Conservation (phyloP, 1,139 yeast species). For the Debaryomycetaceae sp. region DNA sequence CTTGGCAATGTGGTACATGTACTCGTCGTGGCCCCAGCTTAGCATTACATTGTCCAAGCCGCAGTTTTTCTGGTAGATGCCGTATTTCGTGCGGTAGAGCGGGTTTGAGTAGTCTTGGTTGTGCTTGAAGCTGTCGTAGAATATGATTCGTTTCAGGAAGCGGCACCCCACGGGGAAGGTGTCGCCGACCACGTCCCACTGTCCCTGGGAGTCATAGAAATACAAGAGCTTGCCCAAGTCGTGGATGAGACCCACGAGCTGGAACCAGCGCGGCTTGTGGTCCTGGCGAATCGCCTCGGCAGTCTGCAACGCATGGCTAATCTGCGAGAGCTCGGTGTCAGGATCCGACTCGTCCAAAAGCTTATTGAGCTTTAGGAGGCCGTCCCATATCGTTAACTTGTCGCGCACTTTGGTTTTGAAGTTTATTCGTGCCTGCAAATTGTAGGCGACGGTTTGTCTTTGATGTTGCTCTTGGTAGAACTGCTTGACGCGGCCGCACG, state of each 20-base stretch:
- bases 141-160: slow-evolving; percentile 49
- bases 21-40: slow-evolving; percentile 76
- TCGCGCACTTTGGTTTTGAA: slow-evolving; percentile 59
- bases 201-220: slow-evolving; percentile 62
- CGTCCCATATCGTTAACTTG: slow-evolving; percentile 64
- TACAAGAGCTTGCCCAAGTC: slow-evolving; percentile 61
- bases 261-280: slow-evolving; percentile 67
- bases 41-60: slow-evolving; percentile 64
- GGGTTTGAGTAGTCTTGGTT: slow-evolving; percentile 60
- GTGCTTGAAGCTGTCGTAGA: slow-evolving; percentile 45
- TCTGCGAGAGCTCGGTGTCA: slow-evolving; percentile 63
- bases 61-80: slow-evolving; percentile 54
- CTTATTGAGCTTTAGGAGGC: slow-evolving; percentile 49
- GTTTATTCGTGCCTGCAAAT: slow-evolving; percentile 59
- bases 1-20: slow-evolving; percentile 65
- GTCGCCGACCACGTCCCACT: slow-evolving; percentile 80
- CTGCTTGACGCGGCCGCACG: slow-evolving; percentile 56
- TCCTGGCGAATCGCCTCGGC: slow-evolving; percentile 66
- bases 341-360: slow-evolving; percentile 66
- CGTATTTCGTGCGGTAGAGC: slow-evolving; percentile 53
- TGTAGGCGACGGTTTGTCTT: slow-evolving; percentile 63
- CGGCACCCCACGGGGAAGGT: slow-evolving; percentile 69
- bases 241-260: slow-evolving; percentile 60
- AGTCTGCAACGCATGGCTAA: slow-evolving; percentile 67
- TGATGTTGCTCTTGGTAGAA: slow-evolving; percentile 63